Evolutionary conservation across 1,284 basidiomycete genomes (phyloP).

Genomic region (Takashimella koratensis): DNA sequence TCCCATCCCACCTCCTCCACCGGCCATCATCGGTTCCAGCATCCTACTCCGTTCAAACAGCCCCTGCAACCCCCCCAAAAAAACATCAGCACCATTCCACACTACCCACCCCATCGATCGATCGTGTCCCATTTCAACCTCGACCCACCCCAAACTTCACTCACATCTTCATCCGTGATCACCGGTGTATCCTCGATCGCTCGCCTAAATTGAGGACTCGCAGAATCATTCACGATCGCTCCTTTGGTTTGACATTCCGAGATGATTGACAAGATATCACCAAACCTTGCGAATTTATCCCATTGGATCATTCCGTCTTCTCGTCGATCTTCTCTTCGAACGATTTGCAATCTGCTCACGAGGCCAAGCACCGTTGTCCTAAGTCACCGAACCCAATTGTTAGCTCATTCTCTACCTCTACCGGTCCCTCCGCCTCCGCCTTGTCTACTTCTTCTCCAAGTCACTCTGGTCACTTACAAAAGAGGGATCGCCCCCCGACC

Average conservation of each 20-base stretch:
- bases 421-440: no score
- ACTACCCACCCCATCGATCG: background rate
- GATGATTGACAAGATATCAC: slow-evolving; percentile 36
- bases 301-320: slow-evolving; percentile 33
- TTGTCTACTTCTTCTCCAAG: no score
- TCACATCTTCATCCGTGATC: slow-evolving; percentile 41
- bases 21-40: slow-evolving; percentile 18
- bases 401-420: background rate
- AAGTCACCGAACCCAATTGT: background rate
- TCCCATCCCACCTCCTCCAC: slow-evolving; percentile 5
- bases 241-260: slow-evolving; percentile 36
- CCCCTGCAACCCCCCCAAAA: slow-evolving; percentile 16
- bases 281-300: slow-evolving; percentile 43
- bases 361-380: slow-evolving; percentile 32
- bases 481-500: slow-evolving; percentile 44
- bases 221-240: slow-evolving; percentile 20
- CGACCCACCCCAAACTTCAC: slow-evolving; percentile 4
- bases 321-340: slow-evolving; percentile 32
- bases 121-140: no score
- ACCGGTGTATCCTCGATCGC: slow-evolving; percentile 36
- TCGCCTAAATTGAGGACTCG: slow-evolving; percentile 22
- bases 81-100: slow-evolving; percentile 11
- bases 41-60: slow-evolving; percentile 30
- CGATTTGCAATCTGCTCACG: slow-evolving; percentile 34
- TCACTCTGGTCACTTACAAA: slow-evolving; percentile 23